Conservation (phyloP, 805 yeast genomes). For the Huiozyma naganishii region DNA sequence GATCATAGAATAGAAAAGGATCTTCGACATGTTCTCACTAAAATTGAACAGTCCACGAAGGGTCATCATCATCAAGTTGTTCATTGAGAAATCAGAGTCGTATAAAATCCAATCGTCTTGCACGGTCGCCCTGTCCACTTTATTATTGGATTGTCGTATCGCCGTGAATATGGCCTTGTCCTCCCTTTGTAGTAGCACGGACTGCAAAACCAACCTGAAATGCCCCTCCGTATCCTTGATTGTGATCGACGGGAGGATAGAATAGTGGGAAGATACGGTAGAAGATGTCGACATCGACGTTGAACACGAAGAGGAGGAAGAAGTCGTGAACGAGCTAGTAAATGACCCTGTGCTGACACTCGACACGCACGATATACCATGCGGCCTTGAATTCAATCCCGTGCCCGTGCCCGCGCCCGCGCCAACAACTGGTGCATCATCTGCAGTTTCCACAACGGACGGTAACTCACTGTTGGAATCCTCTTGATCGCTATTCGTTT, state of each 20-base stretch:
- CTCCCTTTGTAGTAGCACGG: constrained; percentile 20
- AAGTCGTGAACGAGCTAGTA: background rate
- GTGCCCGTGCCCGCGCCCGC: background rate
- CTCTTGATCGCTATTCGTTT: background rate
- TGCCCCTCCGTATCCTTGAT: constrained; percentile 22
- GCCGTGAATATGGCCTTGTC: constrained; percentile 24
- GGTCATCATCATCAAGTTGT: constrained; percentile 22
- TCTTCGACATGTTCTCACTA: constrained; percentile 7
- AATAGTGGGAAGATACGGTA: constrained; percentile 5
- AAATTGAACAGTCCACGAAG: constrained; percentile 10
- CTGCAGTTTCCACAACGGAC: background rate
- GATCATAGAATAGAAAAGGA: constrained; percentile 16
- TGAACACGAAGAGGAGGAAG: constrained; percentile 2
- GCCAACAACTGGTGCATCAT: background rate
- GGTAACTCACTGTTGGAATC: background rate
- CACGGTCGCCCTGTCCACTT: constrained; percentile 21
- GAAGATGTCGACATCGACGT: constrained; percentile 1
- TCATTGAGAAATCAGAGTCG: constrained; percentile 30
- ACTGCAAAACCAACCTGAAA: constrained; percentile 26
- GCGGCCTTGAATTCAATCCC: too few species aligned
- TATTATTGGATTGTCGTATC: constrained; percentile 26
- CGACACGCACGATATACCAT: background rate
- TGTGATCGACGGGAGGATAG: constrained; percentile 26
- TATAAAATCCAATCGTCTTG: constrained; percentile 35
- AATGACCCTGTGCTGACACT: background rate